Percentiles rank a stretch among this genome's conserved stretches.
Evolutionary conservation across 1,284 basidiomycete species (phyloP).

Genomic region (Cryptococcus sp.): DNA sequence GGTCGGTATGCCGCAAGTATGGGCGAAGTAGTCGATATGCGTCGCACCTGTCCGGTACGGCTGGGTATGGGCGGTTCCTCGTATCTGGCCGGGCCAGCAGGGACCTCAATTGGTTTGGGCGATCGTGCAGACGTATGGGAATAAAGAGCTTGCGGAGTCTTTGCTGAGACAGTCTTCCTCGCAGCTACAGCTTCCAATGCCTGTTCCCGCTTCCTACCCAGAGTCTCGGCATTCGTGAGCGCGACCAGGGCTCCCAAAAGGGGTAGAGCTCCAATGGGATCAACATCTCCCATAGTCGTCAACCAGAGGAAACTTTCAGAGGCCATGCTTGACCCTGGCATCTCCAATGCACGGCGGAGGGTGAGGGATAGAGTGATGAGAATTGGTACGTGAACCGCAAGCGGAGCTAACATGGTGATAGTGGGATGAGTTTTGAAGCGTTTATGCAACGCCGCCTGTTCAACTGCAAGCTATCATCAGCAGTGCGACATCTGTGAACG

Average conservation of each 20-base stretch:
- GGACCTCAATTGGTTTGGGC: not conserved
- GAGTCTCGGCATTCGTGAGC: slow-evolving; percentile 44
- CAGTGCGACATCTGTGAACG: slow-evolving; percentile 15
- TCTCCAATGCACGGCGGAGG: slow-evolving; percentile 39
- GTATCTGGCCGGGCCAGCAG: not conserved
- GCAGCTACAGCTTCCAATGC: not conserved
- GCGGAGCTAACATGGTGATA: slow-evolving; percentile 40
- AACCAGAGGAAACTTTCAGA: slow-evolving; percentile 42
- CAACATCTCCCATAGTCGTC: slow-evolving; percentile 39
- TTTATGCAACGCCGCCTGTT: slow-evolving; percentile 36
- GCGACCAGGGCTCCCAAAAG: slow-evolving; percentile 40
- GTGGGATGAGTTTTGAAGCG: slow-evolving; percentile 41
- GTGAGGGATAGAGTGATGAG: slow-evolving; percentile 44
- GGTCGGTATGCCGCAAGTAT: not conserved
- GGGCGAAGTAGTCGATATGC: not conserved
- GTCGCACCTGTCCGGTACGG: not conserved
- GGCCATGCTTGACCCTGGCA: slow-evolving; percentile 27
- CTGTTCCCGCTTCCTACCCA: slow-evolving; percentile 8
- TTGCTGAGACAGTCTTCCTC: not conserved
- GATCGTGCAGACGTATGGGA: not conserved
- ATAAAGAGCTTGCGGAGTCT: not conserved
- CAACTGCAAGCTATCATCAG: slow-evolving; percentile 31
- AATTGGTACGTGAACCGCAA: slow-evolving; percentile 47
- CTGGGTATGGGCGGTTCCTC: not conserved
- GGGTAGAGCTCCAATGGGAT: slow-evolving; percentile 38